Percentiles rank a stretch among this genome's conserved stretches.
These are phyloP conservation scores for Claviceps pazoutovae DNA, from an alignment of 2,329 filamentous ascomycete genomes.

Conservation along the genomic window DNA sequence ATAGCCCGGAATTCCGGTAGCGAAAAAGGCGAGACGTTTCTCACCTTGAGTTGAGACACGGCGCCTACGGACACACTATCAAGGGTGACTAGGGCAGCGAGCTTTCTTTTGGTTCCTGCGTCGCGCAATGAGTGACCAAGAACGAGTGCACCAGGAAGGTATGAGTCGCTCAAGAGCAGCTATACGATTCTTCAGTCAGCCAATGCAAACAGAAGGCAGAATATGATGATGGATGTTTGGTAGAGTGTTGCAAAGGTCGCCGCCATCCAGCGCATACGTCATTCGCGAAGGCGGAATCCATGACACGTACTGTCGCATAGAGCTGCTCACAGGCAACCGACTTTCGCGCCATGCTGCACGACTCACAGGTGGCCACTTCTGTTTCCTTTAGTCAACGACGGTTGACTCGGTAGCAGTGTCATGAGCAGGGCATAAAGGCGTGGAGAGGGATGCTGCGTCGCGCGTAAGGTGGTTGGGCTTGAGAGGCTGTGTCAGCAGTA, in stretches of 20 bases:
- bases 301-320: constrained; percentile 36
- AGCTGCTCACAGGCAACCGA: constrained; percentile 28
- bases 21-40: constrained; percentile 7
- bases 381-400: not conserved
- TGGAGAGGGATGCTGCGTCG: no score
- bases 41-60: constrained; percentile 64
- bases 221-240: not conserved
- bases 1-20: not conserved
- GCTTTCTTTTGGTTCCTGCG: constrained; percentile 71
- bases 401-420: not conserved
- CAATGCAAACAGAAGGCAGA: not conserved
- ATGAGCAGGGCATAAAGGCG: no score
- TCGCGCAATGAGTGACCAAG: constrained; percentile 90
- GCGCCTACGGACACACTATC: constrained; percentile 65
- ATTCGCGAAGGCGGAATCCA: constrained; percentile 14
- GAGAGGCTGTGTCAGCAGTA: no score
- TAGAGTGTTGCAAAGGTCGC: not conserved
- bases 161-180: constrained; percentile 85
- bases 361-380: not conserved
- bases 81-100: constrained; percentile 71
- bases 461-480: no score
- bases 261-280: not conserved
- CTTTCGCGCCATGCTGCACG: constrained; percentile 1
- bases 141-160: constrained; percentile 86
- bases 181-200: constrained; percentile 24